A percentile compares a stretch with the other conserved stretches of the same genome.
Evolutionary conservation across 139 green algal species (phyloP).

Genomic region (Haematococcus lacustris): DNA sequence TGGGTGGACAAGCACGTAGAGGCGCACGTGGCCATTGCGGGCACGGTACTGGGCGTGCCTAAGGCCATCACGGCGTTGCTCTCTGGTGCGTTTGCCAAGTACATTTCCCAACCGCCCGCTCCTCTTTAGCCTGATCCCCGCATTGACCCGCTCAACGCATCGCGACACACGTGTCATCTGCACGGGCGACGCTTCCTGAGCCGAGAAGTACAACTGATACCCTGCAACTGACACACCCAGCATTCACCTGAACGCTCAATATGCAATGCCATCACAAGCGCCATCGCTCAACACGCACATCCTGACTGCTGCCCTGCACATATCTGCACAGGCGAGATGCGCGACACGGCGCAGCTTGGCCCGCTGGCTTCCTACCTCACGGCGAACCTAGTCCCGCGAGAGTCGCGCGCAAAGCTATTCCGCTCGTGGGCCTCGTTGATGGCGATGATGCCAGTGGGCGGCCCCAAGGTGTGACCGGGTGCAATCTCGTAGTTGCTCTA

Average conservation of each 20-base stretch:
- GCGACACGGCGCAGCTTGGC: constrained; percentile 58
- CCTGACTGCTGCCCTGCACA: no score
- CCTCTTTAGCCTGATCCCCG: no score
- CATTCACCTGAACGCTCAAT: no score
- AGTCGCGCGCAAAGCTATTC: constrained; percentile 33
- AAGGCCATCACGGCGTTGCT: constrained; percentile 60
- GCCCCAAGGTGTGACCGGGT: constrained; percentile 42
- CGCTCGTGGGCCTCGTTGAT: constrained; percentile 60
- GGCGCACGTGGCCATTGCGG: constrained; percentile 57
- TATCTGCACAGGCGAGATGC: constrained; percentile 57
- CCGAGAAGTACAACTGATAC: no score
- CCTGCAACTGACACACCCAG: no score
- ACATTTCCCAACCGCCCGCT: no score
- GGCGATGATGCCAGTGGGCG: constrained; percentile 73
- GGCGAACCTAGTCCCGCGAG: constrained; percentile 18
- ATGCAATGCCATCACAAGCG: no score
- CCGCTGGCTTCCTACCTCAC: constrained; percentile 28
- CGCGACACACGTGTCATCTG: no score
- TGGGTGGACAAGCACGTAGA: constrained; percentile 70
- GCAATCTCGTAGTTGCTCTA: neutral
- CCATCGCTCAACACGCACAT: no score
- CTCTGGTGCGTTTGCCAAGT: constrained; percentile 31
- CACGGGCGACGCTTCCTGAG: no score
- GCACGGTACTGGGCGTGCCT: constrained; percentile 58
- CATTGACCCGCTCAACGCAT: no score